Evolutionary conservation across 1,139 yeast species (phyloP).

Genomic region (Scheffersomyces titani): DNA sequence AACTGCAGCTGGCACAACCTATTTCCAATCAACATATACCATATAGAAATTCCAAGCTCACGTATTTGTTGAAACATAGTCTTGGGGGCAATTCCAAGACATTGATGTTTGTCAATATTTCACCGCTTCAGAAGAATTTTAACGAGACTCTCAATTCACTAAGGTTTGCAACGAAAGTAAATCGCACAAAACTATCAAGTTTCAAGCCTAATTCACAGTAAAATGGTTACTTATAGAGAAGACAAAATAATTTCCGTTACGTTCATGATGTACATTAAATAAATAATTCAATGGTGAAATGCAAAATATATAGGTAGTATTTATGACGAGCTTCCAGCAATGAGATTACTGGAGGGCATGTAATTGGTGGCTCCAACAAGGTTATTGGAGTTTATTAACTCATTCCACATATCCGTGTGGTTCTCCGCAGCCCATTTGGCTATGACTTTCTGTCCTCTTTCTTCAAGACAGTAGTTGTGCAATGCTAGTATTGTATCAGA

Average conservation of each 20-base stretch:
- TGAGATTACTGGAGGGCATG: constrained; percentile 23
- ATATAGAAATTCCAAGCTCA: constrained; percentile 61
- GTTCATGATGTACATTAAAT: not conserved
- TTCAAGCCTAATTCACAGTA: constrained; percentile 6
- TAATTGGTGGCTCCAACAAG: constrained; percentile 40
- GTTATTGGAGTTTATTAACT: constrained; percentile 35
- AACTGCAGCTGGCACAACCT: constrained; percentile 27
- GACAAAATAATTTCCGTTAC: not conserved
- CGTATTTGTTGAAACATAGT: constrained; percentile 82
- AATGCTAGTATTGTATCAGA: constrained; percentile 55
- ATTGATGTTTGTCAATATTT: constrained; percentile 88
- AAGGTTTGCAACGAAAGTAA: constrained; percentile 86
- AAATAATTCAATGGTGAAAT: not conserved
- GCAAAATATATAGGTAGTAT: not conserved
- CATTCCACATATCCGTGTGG: constrained; percentile 50
- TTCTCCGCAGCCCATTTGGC: constrained; percentile 53
- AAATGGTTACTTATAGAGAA: constrained; percentile 3
- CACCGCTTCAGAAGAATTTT: constrained; percentile 64
- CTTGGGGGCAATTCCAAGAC: constrained; percentile 87
- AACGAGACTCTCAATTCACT: constrained; percentile 82
- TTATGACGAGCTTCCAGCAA: constrained; percentile 10
- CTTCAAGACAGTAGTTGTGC: constrained; percentile 62
- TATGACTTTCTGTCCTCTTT: constrained; percentile 47
- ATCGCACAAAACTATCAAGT: constrained; percentile 44
- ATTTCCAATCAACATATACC: constrained; percentile 51